Percentiles rank a stretch among this genome's conserved stretches.
These are phyloP conservation scores for Crithidia brevicula DNA, from an alignment of 208 protist species.

Conservation along the genomic window DNA sequence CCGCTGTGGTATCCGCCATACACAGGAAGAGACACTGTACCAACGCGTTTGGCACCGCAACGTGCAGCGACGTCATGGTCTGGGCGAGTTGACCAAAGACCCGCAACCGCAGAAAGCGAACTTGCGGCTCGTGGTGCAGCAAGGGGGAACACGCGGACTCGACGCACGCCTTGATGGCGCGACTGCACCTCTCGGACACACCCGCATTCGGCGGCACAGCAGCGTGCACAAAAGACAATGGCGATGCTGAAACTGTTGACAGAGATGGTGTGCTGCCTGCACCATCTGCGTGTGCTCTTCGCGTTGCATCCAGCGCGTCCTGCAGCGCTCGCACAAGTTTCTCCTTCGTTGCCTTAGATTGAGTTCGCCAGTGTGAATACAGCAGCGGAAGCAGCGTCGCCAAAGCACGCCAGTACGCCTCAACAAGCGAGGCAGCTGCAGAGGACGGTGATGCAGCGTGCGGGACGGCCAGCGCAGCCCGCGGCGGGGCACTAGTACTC, in stretches of 20 bases:
- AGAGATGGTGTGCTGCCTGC: no score
- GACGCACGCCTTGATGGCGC: constrained; percentile 43
- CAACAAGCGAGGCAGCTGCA: neutral
- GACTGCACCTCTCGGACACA: constrained; percentile 15
- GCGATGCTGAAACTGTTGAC: no score
- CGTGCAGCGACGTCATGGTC: constrained; percentile 30
- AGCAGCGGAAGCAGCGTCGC: constrained; percentile 45
- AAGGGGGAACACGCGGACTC: constrained; percentile 63
- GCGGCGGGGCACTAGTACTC: neutral
- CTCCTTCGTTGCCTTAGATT: constrained; percentile 44
- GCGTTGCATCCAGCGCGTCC: constrained; percentile 31
- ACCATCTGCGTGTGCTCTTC: no score
- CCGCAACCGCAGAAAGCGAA: constrained; percentile 52
- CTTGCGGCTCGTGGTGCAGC: constrained; percentile 64
- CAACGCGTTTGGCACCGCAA: constrained; percentile 55
- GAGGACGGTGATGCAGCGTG: neutral
- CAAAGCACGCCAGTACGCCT: constrained; percentile 54
- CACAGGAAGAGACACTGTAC: constrained; percentile 76
- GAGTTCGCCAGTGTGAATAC: constrained; percentile 32
- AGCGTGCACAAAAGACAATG: neutral
- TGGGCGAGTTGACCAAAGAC: constrained; percentile 44
- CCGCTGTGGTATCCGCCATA: constrained; percentile 32
- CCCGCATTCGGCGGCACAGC: neutral
- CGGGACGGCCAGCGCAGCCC: neutral
- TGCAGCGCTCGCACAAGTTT: constrained; percentile 37